Evolutionary conservation across 139 green algal genomes (phyloP).

Genomic region (Mychonastes homosphaera): DNA sequence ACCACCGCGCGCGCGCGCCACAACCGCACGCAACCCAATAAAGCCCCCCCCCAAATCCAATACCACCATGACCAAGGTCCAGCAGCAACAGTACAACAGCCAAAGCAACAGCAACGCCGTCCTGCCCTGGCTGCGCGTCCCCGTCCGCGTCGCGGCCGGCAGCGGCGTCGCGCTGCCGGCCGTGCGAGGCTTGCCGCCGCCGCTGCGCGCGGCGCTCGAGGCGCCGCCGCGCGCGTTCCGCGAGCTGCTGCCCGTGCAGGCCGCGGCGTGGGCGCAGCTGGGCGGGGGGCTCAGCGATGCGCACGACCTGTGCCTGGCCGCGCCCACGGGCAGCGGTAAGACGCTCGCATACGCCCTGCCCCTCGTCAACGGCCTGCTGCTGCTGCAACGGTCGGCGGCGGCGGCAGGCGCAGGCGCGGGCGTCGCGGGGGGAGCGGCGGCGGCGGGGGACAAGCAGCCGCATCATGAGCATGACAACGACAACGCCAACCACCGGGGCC

Average conservation of each 20-base stretch:
- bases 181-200: conserved; percentile 41
- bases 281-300: conserved; percentile 46
- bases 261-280: conserved; percentile 53
- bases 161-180: conserved; percentile 29
- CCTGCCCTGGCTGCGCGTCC: conserved; percentile 80
- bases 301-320: conserved; percentile 78
- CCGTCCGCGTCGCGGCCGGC: conserved; percentile 41
- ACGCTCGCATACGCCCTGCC: conserved; percentile 81
- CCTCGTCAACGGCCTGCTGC: conserved; percentile 52
- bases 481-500: not conserved
- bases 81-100: too few relatives aligned
- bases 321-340: conserved; percentile 82
- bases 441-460: not conserved
- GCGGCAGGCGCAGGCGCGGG: not conserved
- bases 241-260: conserved; percentile 71
- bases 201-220: conserved; percentile 17
- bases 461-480: not conserved
- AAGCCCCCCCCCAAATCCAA: too few relatives aligned
- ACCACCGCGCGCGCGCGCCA: too few relatives aligned
- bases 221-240: conserved; percentile 17
- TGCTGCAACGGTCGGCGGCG: not conserved
- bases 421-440: not conserved
- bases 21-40: too few relatives aligned
- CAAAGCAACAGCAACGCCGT: conserved; percentile 26
- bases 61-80: too few relatives aligned